Conservation (phyloP, 1,284 basidiomycete genomes). For the Tausonia pullulans region DNA sequence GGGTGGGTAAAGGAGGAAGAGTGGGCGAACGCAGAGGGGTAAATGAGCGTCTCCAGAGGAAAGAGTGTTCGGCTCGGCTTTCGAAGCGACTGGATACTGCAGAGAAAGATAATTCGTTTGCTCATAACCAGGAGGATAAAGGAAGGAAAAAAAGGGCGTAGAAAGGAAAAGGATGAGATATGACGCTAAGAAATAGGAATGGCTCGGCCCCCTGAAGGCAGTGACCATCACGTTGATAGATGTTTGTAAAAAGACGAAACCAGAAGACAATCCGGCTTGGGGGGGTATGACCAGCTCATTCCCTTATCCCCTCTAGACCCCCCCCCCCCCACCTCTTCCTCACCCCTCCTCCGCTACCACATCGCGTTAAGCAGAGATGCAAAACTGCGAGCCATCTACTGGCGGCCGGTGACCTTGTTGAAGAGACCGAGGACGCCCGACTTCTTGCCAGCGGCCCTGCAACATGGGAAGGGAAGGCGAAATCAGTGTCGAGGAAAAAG, state of each 20-base stretch:
- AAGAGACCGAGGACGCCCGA: slow-evolving; percentile 19
- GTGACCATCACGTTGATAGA: neutral
- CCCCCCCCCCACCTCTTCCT: neutral
- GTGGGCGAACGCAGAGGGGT: neutral
- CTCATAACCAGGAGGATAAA: neutral
- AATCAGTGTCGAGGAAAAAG: neutral
- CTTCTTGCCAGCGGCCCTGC: slow-evolving; percentile 7
- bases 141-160: neutral
- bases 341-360: too few species aligned
- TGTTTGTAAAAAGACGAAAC: neutral
- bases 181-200: neutral
- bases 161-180: neutral
- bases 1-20: neutral
- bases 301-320: neutral
- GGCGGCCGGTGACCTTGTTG: slow-evolving; percentile 11
- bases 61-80: neutral
- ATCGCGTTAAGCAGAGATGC: neutral
- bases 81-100: neutral
- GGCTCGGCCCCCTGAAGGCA: neutral
- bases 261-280: neutral
- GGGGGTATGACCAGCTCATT: neutral
- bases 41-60: neutral
- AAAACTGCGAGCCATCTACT: slow-evolving; percentile 3
- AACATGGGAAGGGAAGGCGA: neutral
- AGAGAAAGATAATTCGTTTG: neutral